These are phyloP conservation scores for Hanseniaspora meyeri DNA, from an alignment of 805 yeast genomes.

Conservation along the genomic window DNA sequence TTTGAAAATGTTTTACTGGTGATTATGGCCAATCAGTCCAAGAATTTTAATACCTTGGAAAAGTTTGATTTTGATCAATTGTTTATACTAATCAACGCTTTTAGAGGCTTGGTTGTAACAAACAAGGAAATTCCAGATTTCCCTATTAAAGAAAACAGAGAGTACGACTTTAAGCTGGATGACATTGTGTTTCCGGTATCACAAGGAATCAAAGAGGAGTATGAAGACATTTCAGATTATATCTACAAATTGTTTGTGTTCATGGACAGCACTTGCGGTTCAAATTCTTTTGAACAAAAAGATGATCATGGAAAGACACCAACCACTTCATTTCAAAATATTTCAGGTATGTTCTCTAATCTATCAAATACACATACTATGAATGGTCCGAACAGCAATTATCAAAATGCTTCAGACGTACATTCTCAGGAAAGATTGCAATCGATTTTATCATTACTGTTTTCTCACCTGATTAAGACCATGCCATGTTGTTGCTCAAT, in stretches of 20 bases:
- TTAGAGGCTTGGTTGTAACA: conserved; percentile 47
- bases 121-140: conserved; percentile 63
- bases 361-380: conserved; percentile 16
- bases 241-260: conserved; percentile 44
- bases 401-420: conserved; percentile 27
- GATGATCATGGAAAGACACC: conserved; percentile 28
- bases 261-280: conserved; percentile 50
- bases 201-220: conserved; percentile 30
- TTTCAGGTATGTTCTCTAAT: conserved; percentile 18
- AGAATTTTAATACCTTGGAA: conserved; percentile 40
- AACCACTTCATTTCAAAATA: conserved; percentile 27
- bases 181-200: conserved; percentile 25
- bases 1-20: conserved; percentile 69
- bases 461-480: conserved; percentile 57
- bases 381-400: conserved; percentile 26
- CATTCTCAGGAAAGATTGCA: conserved; percentile 21
- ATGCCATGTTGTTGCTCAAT: conserved; percentile 56
- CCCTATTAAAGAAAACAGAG: conserved; percentile 38
- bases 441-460: conserved; percentile 28
- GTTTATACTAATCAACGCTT: conserved; percentile 57
- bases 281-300: conserved; percentile 31
- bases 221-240: conserved; percentile 57
- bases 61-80: conserved; percentile 56
- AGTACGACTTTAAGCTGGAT: conserved; percentile 26
- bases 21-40: conserved; percentile 30